Evolutionary conservation across 768 basidiomycete genomes (phyloP).

Genomic region (Tylopilus plumbeoviolaceoides): DNA sequence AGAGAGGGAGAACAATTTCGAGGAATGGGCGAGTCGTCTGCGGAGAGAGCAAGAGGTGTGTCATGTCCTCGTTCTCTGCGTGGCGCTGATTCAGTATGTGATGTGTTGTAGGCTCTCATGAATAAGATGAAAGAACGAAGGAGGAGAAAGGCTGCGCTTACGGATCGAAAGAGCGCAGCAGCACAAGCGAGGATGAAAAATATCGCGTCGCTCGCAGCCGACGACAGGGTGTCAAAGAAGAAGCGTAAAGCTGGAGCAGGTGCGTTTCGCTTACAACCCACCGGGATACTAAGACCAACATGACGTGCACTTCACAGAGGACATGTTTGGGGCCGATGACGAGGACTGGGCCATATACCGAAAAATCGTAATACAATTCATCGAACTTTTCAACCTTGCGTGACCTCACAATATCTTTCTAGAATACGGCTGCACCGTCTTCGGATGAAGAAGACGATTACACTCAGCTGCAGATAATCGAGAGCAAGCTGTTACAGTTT

Average conservation of each 20-base stretch:
- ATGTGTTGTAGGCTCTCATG: slow-evolving; percentile 61
- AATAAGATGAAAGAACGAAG: slow-evolving; percentile 80
- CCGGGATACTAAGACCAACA: slow-evolving; percentile 1
- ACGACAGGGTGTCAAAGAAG: slow-evolving; percentile 79
- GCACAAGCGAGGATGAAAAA: slow-evolving; percentile 95
- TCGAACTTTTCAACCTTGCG: neutral
- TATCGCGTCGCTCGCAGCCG: slow-evolving; percentile 87
- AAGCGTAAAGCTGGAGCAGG: slow-evolving; percentile 80
- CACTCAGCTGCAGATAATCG: slow-evolving; percentile 64
- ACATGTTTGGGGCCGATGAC: slow-evolving; percentile 90
- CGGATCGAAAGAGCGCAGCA: slow-evolving; percentile 90
- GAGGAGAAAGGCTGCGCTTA: slow-evolving; percentile 73
- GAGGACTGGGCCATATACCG: slow-evolving; percentile 98
- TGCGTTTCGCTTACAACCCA: slow-evolving; percentile 30
- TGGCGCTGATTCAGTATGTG: neutral
- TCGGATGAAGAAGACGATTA: slow-evolving; percentile 91
- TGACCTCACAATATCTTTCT: neutral
- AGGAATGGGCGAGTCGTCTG: slow-evolving; percentile 70
- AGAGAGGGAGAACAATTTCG: slow-evolving; percentile 66
- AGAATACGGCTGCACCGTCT: slow-evolving; percentile 69
- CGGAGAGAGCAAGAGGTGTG: slow-evolving; percentile 78
- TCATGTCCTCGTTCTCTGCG: neutral
- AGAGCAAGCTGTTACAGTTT: slow-evolving; percentile 73
- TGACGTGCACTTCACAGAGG: slow-evolving; percentile 51
- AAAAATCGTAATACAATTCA: slow-evolving; percentile 67